These are phyloP conservation scores for Cystoderma amianthinum DNA, from an alignment of 768 basidiomycete genomes.

Conservation along the genomic window DNA sequence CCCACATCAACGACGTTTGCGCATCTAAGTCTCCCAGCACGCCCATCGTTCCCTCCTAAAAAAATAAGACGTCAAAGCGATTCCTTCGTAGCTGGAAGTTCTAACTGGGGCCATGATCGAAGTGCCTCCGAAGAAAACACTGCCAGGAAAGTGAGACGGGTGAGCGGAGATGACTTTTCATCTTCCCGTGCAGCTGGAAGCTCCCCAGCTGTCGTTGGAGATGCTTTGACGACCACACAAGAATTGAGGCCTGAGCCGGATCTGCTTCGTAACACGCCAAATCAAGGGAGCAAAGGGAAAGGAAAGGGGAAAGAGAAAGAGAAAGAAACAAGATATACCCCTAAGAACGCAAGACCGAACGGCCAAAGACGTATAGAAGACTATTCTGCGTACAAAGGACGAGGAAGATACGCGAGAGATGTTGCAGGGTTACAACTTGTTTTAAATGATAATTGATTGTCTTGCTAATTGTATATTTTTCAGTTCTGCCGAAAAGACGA, in stretches of 20 bases:
- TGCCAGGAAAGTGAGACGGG: slow-evolving; percentile 9
- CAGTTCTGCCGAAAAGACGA: slow-evolving; percentile 30
- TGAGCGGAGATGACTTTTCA: slow-evolving; percentile 7
- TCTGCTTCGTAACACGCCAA: background rate
- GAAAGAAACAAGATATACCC: slow-evolving; percentile 1
- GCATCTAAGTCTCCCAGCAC: too few relatives aligned
- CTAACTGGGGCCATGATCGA: too few relatives aligned
- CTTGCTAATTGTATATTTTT: slow-evolving; percentile 1
- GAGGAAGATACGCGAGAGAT: slow-evolving; percentile 50
- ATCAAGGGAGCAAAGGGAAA: slow-evolving; percentile 3
- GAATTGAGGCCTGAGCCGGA: background rate
- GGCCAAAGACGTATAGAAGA: slow-evolving; percentile 18
- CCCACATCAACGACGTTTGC: too few relatives aligned
- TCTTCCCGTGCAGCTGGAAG: background rate
- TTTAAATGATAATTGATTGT: background rate
- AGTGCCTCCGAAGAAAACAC: too few relatives aligned
- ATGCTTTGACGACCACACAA: slow-evolving; percentile 1
- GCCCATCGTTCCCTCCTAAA: too few relatives aligned
- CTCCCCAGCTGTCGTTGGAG: background rate
- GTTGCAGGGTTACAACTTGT: slow-evolving; percentile 3
- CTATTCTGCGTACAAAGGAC: slow-evolving; percentile 47
- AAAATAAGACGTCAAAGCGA: too few relatives aligned
- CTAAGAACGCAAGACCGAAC: too few relatives aligned
- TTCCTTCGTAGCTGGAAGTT: too few relatives aligned
- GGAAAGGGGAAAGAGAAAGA: slow-evolving; percentile 13